Base-by-base conservation (phyloP, 352 stramenopile genomes). In the Phytophthora sansomeana region DNA sequence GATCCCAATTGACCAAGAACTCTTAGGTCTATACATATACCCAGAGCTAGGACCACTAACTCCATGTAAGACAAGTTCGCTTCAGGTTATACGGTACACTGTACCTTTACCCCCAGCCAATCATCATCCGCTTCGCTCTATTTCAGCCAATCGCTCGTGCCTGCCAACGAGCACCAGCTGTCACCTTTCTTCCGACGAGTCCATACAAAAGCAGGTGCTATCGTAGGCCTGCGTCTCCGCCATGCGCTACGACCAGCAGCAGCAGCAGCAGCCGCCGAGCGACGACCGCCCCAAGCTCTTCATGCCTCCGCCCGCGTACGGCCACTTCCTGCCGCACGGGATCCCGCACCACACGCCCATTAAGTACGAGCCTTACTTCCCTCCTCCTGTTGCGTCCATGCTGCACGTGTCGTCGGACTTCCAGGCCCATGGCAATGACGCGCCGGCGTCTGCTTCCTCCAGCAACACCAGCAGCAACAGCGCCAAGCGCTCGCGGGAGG, bases 401-500 rank as follows among this genome's bases (percentile, higher is more conserved):
- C 67, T 86, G 44, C 77, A 84, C 53, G 77, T 86, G 30, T 87
- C 77, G 32, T 69, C 75, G 19, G 77, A 85, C 47, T 86, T 78
- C 58, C 66, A 80, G 28, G 72, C 79, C 51, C 16, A 17, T 17
- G 58, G 67, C 16, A 67, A 52, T 39, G 58, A n/a, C 38, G 43
- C 56, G 28, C 63, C n/a, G 60, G 60, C 10, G 64, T 69, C 29
- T n/a, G n/a, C n/a, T n/a, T n/a, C n/a, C n/a, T n/a, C n/a, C n/a
- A n/a, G n/a, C n/a, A n/a, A n/a, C n/a, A n/a, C n/a, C n/a, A n/a
- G n/a, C n/a, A n/a, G n/a, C n/a, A n/a, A n/a, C 29, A 73, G 71
- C 46, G 67, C 75, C 28, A 89, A 86, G 57, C 83, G 83, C 41
- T 92, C 78, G 14, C 80, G 86, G 5, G 83, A 94, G 52, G 86